Conservation (phyloP, 805 yeast genomes). For the Nakazawaea peltata region DNA sequence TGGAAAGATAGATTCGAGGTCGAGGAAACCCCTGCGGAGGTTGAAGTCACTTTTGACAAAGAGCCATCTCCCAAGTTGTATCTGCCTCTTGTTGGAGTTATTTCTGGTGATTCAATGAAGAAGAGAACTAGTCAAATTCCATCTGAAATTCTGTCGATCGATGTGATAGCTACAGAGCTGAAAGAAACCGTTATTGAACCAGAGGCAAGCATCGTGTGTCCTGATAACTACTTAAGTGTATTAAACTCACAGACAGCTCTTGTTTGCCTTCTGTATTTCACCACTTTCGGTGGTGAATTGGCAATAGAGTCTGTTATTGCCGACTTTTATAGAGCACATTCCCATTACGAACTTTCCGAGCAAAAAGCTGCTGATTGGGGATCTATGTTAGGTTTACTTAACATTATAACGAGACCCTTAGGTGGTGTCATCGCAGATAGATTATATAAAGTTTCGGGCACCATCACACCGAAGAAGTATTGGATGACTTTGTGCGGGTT, state of each 20-base stretch:
- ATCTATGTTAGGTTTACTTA: conserved; percentile 23
- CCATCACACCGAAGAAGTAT: conserved; percentile 23
- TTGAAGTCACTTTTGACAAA: background rate
- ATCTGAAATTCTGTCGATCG: background rate
- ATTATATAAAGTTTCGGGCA: conserved; percentile 19
- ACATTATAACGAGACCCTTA: conserved; percentile 21
- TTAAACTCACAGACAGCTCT: conserved; percentile 22
- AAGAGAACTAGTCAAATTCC: background rate
- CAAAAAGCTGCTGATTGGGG: conserved; percentile 23
- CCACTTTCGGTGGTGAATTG: conserved; percentile 23
- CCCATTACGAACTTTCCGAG: conserved; percentile 15
- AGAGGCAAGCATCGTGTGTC: conserved; percentile 20
- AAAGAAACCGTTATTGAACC: background rate
- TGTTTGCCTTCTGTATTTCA: conserved; percentile 18
- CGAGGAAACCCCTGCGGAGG: conserved; percentile 13
- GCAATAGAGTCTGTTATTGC: conserved; percentile 21
- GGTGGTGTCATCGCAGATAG: conserved; percentile 23
- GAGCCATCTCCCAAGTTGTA: too few species aligned
- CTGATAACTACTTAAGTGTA: conserved; percentile 14
- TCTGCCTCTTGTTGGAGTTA: too few species aligned
- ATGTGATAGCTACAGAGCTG: too few species aligned
- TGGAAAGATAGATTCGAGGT: conserved; percentile 24
- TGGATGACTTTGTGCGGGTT: conserved; percentile 23
- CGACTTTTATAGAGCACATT: conserved; percentile 15
- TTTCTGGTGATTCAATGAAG: too few species aligned